Evolutionary conservation across 140 eudicot species (phyloP), one percentile per base, ranked within the genome.

Genomic region (Senecio squalidus): DNA sequence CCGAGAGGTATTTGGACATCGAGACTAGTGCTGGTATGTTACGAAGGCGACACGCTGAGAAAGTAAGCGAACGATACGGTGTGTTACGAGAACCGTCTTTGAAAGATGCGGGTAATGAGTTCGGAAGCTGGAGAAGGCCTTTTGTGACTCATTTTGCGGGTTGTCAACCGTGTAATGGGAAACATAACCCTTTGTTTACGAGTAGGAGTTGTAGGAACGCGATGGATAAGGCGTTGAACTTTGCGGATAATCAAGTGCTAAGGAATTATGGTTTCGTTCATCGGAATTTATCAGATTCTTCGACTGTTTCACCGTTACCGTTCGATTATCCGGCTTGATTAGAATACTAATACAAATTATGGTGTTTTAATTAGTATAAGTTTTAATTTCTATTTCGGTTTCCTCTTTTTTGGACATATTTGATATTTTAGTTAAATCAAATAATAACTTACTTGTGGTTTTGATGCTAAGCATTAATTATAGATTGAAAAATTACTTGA

Each of bases 61-160:
- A 43, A 54, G 84, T 75, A 52, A 78, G 84, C 10, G 80, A 74
- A 39, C 31, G 68, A 21, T 86, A 86, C n/a, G 84, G 76, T 0
- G 60, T 50, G 62, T 50, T 58, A 22, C 29, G 80, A 5, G 89
- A 78, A 25, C 60, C 61, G 54, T 47, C 56, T 34, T 17, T 73
- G 63, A 64, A 60, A 27, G 77, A 71, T 6, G 80, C 73, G 11
- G 75, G 76, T 0, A 78, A 69, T 14, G 74, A 73, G 51, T 73
- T 57, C 16, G 88, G 66, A 29, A 72, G 76, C 38, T 66, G 83
- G 66, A 49, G 87, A 34, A 54, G 88, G 84, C 92, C 92, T 39
- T 74, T 86, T 48, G 83, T 82, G 38, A 86, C 95, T 0, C 92
- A 86, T 67, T 86, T 82, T 49, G 82, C 83, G 46, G 95, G 95